Evolutionary conservation across 1,139 yeast species (phyloP).

Genomic region (Yamadazyma siamensis): DNA sequence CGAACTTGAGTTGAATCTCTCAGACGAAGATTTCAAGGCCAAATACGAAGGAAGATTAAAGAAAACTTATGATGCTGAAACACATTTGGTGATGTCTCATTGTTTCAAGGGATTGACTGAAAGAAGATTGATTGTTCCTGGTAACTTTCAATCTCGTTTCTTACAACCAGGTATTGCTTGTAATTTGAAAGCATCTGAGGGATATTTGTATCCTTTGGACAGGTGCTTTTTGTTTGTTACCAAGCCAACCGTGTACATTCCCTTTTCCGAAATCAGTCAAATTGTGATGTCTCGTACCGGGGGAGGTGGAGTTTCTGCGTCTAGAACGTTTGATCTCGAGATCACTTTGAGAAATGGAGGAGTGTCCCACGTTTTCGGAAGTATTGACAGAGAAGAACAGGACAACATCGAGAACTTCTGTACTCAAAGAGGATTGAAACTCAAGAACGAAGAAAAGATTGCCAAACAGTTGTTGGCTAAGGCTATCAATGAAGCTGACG

Average conservation of each 20-base stretch:
- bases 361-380: constrained; percentile 80
- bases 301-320: constrained; percentile 67
- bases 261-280: constrained; percentile 72
- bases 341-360: constrained; percentile 64
- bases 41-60: constrained; percentile 77
- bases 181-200: constrained; percentile 93
- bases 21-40: constrained; percentile 74
- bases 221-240: constrained; percentile 88
- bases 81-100: constrained; percentile 85
- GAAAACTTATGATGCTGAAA: constrained; percentile 74
- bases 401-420: constrained; percentile 72
- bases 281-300: constrained; percentile 90
- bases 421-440: constrained; percentile 70
- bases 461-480: constrained; percentile 78
- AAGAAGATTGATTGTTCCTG: constrained; percentile 81
- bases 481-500: constrained; percentile 71
- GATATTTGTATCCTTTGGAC: constrained; percentile 86
- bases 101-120: constrained; percentile 89
- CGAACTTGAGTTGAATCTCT: constrained; percentile 83
- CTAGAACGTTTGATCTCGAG: constrained; percentile 91
- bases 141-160: constrained; percentile 71
- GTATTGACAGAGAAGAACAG: constrained; percentile 89
- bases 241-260: constrained; percentile 90
- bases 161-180: constrained; percentile 86
- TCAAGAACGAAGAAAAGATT: constrained; percentile 86